Conservation (phyloP, 2,329 filamentous ascomycete species). For the Botrytis fabae region DNA sequence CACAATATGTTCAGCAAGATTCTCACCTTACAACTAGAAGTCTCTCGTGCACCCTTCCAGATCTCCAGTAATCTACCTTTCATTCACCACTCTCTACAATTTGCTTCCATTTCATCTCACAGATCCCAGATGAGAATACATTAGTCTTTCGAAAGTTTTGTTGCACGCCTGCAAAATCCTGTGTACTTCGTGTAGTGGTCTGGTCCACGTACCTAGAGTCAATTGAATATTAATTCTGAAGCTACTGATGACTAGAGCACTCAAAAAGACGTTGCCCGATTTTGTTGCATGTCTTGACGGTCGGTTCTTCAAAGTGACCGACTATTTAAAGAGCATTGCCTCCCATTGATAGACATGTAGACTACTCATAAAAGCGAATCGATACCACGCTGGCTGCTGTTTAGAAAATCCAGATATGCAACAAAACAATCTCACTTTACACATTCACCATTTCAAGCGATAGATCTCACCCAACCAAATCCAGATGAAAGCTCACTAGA, state of each 20-base stretch:
- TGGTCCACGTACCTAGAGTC: accelerated
- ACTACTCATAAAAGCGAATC: no score
- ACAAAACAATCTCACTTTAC: not conserved
- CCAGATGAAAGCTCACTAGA: not conserved
- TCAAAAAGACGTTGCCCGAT: not conserved
- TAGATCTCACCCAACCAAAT: accelerated
- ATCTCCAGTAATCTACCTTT: not conserved
- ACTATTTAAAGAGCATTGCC: not conserved
- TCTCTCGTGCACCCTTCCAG: not conserved
- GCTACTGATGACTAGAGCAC: not conserved
- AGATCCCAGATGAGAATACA: not conserved
- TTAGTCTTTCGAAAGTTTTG: not conserved
- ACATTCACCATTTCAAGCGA: not conserved
- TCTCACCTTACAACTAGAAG: not conserved
- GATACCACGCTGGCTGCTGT: not conserved
- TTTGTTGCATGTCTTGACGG: not conserved
- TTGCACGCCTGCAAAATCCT: not conserved
- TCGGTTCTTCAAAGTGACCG: not conserved
- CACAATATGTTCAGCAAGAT: not conserved
- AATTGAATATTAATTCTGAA: not conserved
- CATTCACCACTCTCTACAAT: not conserved
- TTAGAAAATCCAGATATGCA: not conserved
- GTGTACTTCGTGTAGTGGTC: not conserved
- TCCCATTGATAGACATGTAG: not conserved
- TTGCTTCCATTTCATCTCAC: not conserved